phyloP scores from a whole-genome alignment of 2,329 filamentous ascomycete genomes.

The Aspergillus calidoustus region DNA sequence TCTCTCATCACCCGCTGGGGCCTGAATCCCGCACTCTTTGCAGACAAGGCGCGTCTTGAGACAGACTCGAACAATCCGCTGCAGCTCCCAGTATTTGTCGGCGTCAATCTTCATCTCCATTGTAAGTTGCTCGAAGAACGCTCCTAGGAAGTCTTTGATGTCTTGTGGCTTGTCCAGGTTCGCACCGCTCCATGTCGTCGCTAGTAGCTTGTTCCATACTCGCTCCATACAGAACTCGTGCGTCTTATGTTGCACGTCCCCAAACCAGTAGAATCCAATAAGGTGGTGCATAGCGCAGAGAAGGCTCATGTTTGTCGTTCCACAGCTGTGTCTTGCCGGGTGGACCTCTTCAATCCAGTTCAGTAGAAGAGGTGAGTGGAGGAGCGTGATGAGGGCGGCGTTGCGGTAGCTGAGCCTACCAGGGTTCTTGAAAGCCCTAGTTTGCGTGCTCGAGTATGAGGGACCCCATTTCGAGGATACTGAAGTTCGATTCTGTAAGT shows the following conservation, averaged over 20 bases:
- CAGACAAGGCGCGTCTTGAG: conserved; percentile 8
- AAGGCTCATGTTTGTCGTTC: conserved; percentile 3
- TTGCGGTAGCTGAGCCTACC: conserved; percentile 36
- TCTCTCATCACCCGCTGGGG: neutral
- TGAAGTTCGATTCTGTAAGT: neutral
- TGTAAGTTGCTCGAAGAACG: conserved; percentile 13
- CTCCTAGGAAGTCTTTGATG: conserved; percentile 24
- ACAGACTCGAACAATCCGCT: conserved; percentile 8
- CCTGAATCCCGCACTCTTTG: neutral
- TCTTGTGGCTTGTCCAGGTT: conserved; percentile 22
- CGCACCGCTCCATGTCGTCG: conserved; percentile 1
- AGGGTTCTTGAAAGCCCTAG: conserved; percentile 18
- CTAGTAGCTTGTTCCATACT: conserved; percentile 14
- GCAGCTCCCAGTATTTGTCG: conserved; percentile 2
- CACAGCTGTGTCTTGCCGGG: neutral
- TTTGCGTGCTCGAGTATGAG: neutral
- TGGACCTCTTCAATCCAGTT: conserved; percentile 28
- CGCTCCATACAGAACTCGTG: conserved; percentile 3
- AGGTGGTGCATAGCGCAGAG: conserved; percentile 25
- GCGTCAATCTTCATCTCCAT: neutral
- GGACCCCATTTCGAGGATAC: neutral
- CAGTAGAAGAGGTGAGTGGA: conserved; percentile 32
- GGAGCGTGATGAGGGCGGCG: conserved; percentile 26
- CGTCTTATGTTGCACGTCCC: neutral
- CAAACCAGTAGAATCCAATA: conserved; percentile 26